Percentiles rank a stretch among this genome's conserved stretches.
These are phyloP conservation scores for Mycena galopus DNA, from an alignment of 768 basidiomycete species.

Conservation along the genomic window DNA sequence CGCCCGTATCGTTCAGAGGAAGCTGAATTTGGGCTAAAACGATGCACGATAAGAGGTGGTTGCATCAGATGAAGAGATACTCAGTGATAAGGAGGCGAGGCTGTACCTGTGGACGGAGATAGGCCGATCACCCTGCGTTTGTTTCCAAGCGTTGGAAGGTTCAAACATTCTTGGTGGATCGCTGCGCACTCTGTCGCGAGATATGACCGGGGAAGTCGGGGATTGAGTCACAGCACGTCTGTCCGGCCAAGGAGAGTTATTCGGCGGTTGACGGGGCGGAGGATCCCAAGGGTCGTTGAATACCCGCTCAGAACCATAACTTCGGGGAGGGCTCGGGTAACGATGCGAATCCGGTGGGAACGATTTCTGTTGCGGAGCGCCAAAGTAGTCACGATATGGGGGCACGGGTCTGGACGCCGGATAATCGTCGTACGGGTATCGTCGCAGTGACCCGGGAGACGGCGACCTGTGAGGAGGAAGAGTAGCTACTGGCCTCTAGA, in stretches of 20 bases:
- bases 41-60: constrained; percentile 17
- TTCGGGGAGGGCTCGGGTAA: constrained; percentile 62
- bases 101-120: constrained; percentile 57
- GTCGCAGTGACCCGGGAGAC: constrained; percentile 62
- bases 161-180: constrained; percentile 72
- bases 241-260: constrained; percentile 55
- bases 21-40: constrained; percentile 43
- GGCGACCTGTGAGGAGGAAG: constrained; percentile 60
- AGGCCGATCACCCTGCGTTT: constrained; percentile 62
- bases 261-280: constrained; percentile 56
- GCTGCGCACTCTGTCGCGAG: constrained; percentile 46
- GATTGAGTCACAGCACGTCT: constrained; percentile 57
- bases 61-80: constrained; percentile 37
- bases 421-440: constrained; percentile 66
- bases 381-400: constrained; percentile 53
- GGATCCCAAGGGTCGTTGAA: constrained; percentile 65
- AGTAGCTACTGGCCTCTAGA: constrained; percentile 50
- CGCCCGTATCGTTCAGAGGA: constrained; percentile 50
- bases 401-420: constrained; percentile 53
- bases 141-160: constrained; percentile 80
- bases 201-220: constrained; percentile 45
- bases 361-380: constrained; percentile 55
- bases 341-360: constrained; percentile 44
- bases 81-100: too few species aligned
- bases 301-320: constrained; percentile 55